Conservation (phyloP, 108 stramenopile genomes). For the Conticribra weissflogii region DNA sequence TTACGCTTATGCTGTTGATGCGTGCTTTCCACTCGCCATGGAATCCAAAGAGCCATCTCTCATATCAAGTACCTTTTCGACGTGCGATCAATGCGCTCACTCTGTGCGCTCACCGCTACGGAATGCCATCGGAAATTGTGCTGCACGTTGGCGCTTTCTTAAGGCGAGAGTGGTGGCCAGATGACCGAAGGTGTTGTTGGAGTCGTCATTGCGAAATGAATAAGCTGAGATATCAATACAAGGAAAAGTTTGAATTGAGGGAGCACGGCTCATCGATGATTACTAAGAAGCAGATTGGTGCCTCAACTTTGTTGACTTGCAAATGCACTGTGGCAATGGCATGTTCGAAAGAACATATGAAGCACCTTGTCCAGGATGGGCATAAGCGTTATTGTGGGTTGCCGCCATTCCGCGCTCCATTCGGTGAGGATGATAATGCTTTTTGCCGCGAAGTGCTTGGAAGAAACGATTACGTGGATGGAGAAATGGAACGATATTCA, state of each 20-base stretch:
- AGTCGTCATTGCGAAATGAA: constrained; percentile 40
- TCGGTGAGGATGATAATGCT: constrained; percentile 32
- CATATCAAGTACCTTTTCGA: constrained; percentile 41
- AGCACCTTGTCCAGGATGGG: constrained; percentile 37
- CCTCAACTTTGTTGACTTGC: constrained; percentile 18
- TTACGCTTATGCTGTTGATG: constrained; percentile 44
- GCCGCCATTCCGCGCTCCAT: constrained; percentile 45
- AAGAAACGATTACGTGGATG: constrained; percentile 2
- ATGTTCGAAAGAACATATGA: constrained; percentile 49
- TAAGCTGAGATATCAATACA: constrained; percentile 2
- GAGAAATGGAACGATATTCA: constrained; percentile 1
- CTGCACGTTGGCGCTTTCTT: constrained; percentile 44
- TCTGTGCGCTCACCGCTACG: constrained; percentile 48
- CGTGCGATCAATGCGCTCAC: constrained; percentile 32
- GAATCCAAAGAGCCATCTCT: constrained; percentile 52
- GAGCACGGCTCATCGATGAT: too few species aligned
- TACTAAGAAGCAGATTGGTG: neutral
- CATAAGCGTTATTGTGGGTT: constrained; percentile 46
- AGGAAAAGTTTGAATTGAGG: constrained; percentile 30
- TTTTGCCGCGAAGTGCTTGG: constrained; percentile 40
- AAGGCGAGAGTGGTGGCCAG: constrained; percentile 54
- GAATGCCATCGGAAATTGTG: constrained; percentile 50
- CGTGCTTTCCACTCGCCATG: constrained; percentile 53
- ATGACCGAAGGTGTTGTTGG: constrained; percentile 52
- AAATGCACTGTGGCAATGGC: constrained; percentile 34